Evolutionary conservation across 805 yeast species (phyloP).

Genomic region (Saccharomycopsis selenospora): DNA sequence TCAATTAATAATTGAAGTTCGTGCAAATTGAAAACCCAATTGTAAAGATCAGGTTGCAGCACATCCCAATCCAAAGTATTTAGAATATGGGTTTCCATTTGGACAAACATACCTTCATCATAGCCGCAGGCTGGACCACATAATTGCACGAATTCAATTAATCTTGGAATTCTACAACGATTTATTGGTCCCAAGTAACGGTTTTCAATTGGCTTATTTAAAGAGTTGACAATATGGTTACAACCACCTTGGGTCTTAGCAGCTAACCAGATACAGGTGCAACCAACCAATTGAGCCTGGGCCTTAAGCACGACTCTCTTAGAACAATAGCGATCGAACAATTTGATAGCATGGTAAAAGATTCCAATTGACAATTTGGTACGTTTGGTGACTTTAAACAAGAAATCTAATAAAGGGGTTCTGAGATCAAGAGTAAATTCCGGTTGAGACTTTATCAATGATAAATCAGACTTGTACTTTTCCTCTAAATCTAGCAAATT

Average conservation of each 20-base stretch:
- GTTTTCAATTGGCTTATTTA: slow-evolving; percentile 47
- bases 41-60: slow-evolving; percentile 51
- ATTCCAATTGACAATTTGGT: slow-evolving; percentile 60
- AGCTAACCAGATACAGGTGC: slow-evolving; percentile 90
- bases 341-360: slow-evolving; percentile 57
- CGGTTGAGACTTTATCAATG: slow-evolving; percentile 79
- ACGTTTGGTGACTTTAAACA: slow-evolving; percentile 61
- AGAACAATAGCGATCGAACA: slow-evolving; percentile 88
- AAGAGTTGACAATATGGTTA: slow-evolving; percentile 53
- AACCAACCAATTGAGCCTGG: slow-evolving; percentile 84
- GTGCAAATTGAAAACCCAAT: slow-evolving; percentile 35
- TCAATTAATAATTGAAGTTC: slow-evolving; percentile 13
- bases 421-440: slow-evolving; percentile 61
- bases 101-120: slow-evolving; percentile 53
- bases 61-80: slow-evolving; percentile 67
- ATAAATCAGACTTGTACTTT: slow-evolving; percentile 40
- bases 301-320: slow-evolving; percentile 75
- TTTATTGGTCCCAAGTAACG: slow-evolving; percentile 62
- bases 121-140: slow-evolving; percentile 55
- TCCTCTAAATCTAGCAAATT: slow-evolving; percentile 23
- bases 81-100: slow-evolving; percentile 73
- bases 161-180: slow-evolving; percentile 67
- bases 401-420: slow-evolving; percentile 67
- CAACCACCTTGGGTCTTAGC: slow-evolving; percentile 74
- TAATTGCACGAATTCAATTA: slow-evolving; percentile 60